Evolutionary conservation across 345 rosid genomes (phyloP).

Genomic region (Heritiera fomes): DNA sequence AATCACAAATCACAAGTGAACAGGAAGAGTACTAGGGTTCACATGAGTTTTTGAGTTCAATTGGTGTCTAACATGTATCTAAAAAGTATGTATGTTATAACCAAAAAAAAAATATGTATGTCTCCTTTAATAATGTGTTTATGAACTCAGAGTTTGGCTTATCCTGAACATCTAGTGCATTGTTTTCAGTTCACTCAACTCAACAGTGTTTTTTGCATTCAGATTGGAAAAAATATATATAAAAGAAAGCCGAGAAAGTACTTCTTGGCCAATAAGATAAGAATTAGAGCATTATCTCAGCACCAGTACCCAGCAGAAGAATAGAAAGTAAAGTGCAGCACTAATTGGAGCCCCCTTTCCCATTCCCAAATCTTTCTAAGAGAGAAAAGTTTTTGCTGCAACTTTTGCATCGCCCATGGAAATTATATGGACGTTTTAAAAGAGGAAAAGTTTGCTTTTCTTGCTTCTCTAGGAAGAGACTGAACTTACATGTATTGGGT

Average conservation of each 20-base stretch:
- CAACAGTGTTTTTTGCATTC: background rate
- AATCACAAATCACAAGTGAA: too few species aligned
- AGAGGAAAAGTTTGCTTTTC: background rate
- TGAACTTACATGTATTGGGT: slow-evolving; percentile 56
- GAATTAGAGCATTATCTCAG: background rate
- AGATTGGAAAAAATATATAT: background rate
- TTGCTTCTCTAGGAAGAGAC: background rate
- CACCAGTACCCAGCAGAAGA: background rate
- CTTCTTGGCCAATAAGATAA: slow-evolving; percentile 9
- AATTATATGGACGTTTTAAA: background rate
- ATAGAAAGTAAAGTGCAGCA: slow-evolving; percentile 6
- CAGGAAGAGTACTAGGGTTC: too few species aligned
- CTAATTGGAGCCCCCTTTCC: background rate
- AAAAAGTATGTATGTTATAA: too few species aligned
- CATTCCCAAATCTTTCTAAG: background rate
- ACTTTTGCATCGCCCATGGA: slow-evolving; percentile 11
- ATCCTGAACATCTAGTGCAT: background rate
- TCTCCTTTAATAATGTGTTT: too few species aligned
- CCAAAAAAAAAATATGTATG: too few species aligned
- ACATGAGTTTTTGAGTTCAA: too few species aligned
- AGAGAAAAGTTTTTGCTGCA: background rate
- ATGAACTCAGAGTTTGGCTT: too few species aligned
- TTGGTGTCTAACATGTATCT: too few species aligned
- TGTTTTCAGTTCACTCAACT: background rate
- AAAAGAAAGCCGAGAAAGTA: background rate